Evolutionary conservation across 148 eudicot genomes (phyloP).

Genomic region (Rhododendron williamsianum): DNA sequence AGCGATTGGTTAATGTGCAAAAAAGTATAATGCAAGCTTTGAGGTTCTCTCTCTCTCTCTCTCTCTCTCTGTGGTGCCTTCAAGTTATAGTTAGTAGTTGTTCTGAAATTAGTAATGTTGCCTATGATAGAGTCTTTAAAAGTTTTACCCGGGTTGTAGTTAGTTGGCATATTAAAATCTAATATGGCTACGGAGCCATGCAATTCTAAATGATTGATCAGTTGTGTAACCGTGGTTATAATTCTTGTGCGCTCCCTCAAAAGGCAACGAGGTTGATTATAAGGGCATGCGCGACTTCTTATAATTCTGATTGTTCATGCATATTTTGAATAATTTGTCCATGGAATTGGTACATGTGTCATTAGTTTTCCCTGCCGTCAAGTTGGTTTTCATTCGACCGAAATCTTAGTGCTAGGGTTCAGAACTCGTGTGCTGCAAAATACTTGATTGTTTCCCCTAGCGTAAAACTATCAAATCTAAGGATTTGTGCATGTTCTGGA

Average conservation of each 20-base stretch:
- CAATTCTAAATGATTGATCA: background rate
- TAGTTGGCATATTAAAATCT: background rate
- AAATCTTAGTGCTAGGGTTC: background rate
- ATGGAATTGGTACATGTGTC: background rate
- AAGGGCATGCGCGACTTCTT: background rate
- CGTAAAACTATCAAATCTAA: background rate
- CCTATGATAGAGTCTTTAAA: background rate
- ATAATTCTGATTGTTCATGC: background rate
- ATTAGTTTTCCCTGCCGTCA: background rate
- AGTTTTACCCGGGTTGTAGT: background rate
- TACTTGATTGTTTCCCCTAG: background rate
- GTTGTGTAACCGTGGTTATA: background rate
- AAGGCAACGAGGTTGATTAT: background rate
- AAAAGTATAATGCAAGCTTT: constrained; percentile 90
- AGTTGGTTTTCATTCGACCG: background rate
- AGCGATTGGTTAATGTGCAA: constrained; percentile 52
- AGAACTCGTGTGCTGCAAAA: background rate
- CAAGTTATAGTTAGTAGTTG: background rate
- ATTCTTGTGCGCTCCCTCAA: background rate
- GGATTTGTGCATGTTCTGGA: background rate
- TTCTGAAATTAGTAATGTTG: background rate
- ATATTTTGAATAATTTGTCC: background rate
- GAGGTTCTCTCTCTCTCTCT: constrained; percentile 45
- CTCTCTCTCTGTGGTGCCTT: background rate
- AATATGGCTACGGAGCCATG: background rate